phyloP scores from a whole-genome alignment of 306 rosid species.

The Vigna mungo region DNA sequence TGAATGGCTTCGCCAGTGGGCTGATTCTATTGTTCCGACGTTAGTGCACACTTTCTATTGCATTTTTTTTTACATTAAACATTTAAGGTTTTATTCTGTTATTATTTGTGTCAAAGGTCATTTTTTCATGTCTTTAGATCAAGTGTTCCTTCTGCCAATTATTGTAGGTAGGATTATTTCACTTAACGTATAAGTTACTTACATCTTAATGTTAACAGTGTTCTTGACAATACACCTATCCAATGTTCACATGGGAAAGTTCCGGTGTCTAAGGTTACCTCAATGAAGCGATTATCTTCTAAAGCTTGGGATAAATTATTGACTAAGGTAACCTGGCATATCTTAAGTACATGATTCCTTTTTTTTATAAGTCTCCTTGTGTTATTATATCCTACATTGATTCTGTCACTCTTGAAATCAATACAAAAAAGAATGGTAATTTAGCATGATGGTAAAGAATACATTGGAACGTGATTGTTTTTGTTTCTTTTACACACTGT shows the following conservation, averaged over 20 bases:
- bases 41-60: conserved; percentile 53
- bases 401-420: conserved; percentile 27
- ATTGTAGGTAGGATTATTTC: conserved; percentile 33
- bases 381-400: conserved; percentile 16
- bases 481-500: conserved; percentile 3
- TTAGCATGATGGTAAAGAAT: conserved; percentile 19
- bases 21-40: conserved; percentile 73
- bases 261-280: conserved; percentile 75
- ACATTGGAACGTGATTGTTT: background rate
- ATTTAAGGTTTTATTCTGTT: background rate
- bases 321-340: conserved; percentile 61
- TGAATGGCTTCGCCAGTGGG: conserved; percentile 98
- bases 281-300: conserved; percentile 73
- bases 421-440: conserved; percentile 3
- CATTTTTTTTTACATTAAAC: conserved; percentile 29
- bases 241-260: conserved; percentile 89
- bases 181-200: conserved; percentile 31
- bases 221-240: conserved; percentile 76
- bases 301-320: conserved; percentile 77
- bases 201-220: conserved; percentile 54
- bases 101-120: conserved; percentile 2
- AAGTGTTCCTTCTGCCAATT: conserved; percentile 34
- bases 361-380: conserved; percentile 11
- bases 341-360: conserved; percentile 8
- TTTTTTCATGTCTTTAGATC: conserved; percentile 3